phyloP scores from a whole-genome alignment of 768 basidiomycete species.

The Boletus rufocinnamomeus region DNA sequence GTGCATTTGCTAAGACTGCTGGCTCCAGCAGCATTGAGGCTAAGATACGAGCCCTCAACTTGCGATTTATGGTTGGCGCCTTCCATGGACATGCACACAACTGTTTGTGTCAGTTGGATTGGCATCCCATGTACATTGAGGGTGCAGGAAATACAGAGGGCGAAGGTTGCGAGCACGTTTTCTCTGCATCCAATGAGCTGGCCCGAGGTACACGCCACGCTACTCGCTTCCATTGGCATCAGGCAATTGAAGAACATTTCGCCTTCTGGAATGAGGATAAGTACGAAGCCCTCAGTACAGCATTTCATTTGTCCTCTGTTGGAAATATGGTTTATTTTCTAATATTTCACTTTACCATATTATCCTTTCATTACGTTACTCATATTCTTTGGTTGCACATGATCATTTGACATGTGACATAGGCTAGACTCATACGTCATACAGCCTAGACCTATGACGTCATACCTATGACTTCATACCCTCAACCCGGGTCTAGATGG shows the following conservation, averaged over 20 bases:
- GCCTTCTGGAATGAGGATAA: conserved; percentile 4
- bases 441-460: too few relatives aligned
- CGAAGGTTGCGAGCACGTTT: conserved; percentile 7
- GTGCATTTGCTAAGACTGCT: neutral
- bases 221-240: neutral
- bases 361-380: too few relatives aligned
- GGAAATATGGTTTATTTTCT: too few relatives aligned
- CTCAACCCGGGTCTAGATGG: too few relatives aligned
- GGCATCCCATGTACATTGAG: conserved; percentile 3
- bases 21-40: neutral
- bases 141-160: neutral
- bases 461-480: too few relatives aligned
- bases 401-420: too few relatives aligned
- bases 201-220: neutral
- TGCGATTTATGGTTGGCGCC: neutral
- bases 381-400: too few relatives aligned
- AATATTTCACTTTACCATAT: too few relatives aligned
- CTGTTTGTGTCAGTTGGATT: neutral
- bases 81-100: conserved; percentile 13
- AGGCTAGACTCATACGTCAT: too few relatives aligned
- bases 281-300: neutral
- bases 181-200: neutral
- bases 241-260: conserved; percentile 1
- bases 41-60: neutral
- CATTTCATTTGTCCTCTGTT: too few relatives aligned